Evolutionary conservation across 345 rosid species (phyloP).

Genomic region (Moricandia arvensis): DNA sequence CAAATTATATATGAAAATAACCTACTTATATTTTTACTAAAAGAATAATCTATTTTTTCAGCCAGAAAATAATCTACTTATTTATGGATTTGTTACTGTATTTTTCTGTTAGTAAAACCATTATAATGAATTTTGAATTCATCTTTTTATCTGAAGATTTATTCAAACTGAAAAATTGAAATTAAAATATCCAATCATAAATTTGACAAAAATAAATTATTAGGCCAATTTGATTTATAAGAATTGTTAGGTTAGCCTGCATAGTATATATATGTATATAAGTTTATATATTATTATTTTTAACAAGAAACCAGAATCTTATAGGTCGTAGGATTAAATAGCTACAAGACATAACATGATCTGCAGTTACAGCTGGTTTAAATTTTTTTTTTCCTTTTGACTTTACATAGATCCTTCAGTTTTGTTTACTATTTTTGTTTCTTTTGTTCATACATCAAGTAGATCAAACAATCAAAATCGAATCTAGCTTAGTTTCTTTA

Average conservation of each 20-base stretch:
- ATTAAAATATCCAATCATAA: neutral
- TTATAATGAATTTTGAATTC: neutral
- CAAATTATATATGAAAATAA: neutral
- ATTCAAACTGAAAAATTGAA: neutral
- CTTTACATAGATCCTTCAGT: slow-evolving; percentile 32
- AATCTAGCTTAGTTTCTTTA: slow-evolving; percentile 17
- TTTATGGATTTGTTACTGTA: neutral
- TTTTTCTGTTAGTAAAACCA: neutral
- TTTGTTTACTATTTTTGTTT: slow-evolving; percentile 20
- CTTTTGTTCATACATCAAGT: slow-evolving; percentile 31
- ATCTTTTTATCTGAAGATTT: neutral
- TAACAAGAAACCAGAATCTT: slow-evolving; percentile 23
- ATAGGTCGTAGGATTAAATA: slow-evolving; percentile 30
- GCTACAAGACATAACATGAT: slow-evolving; percentile 36
- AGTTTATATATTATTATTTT: neutral
- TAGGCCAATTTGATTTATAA: neutral
- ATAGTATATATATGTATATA: neutral
- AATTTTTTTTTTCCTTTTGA: slow-evolving; percentile 17
- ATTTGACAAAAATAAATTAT: neutral
- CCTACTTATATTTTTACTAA: too few relatives aligned
- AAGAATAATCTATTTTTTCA: too few relatives aligned
- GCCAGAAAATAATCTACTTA: too few relatives aligned
- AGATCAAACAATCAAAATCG: slow-evolving; percentile 31
- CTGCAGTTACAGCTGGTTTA: slow-evolving; percentile 32
- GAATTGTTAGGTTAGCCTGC: neutral